Percentiles rank a stretch among this genome's conserved stretches.
Conservation (phyloP, 2,329 filamentous ascomycete species). For the Cercospora brassicicola region DNA sequence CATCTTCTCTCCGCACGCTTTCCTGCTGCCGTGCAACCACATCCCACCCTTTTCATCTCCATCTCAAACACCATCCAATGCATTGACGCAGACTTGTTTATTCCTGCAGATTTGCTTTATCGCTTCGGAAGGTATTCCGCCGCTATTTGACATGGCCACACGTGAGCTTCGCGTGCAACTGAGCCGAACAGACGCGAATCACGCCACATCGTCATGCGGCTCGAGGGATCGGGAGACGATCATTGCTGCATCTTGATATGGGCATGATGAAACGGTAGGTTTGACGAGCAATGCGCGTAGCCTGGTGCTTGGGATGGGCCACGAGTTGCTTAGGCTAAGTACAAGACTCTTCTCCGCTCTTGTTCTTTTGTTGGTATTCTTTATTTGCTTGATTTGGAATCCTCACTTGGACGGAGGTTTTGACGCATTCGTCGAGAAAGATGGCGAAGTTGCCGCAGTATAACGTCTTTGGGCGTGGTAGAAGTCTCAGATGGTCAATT, state of each 20-base stretch:
- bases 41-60: neutral
- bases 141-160: neutral
- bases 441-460: slow-evolving; percentile 24
- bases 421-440: neutral
- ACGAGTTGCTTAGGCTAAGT: slow-evolving; percentile 9
- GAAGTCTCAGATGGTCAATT: slow-evolving; percentile 35
- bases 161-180: slow-evolving; percentile 16
- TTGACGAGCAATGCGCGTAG: neutral
- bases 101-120: neutral
- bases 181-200: slow-evolving; percentile 4
- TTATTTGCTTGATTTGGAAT: neutral
- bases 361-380: neutral
- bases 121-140: neutral
- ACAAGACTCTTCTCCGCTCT: neutral
- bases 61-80: neutral
- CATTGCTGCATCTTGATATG: slow-evolving; percentile 10
- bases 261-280: slow-evolving; percentile 2
- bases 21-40: slow-evolving; percentile 1
- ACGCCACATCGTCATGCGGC: slow-evolving; percentile 17
- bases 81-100: neutral
- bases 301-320: slow-evolving; percentile 1
- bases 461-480: slow-evolving; percentile 36
- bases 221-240: slow-evolving; percentile 9
- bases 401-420: neutral
- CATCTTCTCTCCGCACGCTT: slow-evolving; percentile 10